phyloP scores from a whole-genome alignment of 306 rosid genomes.

The Vigna nakashimae region DNA sequence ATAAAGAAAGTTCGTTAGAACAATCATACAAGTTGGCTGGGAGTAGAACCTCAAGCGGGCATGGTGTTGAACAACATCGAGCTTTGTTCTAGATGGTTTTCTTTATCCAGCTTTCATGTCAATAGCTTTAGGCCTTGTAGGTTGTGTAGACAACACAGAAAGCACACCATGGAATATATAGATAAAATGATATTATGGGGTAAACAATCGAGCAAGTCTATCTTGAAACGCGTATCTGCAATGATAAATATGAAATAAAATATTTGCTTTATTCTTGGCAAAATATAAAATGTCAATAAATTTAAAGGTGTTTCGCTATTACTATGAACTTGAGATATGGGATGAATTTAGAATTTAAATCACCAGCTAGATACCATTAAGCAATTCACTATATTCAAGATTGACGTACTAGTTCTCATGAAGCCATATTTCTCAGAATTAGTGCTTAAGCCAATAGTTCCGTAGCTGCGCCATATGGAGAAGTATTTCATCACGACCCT shows the following conservation, averaged over 20 bases:
- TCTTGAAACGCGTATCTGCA: constrained; percentile 25
- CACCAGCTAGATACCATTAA: background rate
- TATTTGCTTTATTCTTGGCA: background rate
- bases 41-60: constrained; percentile 5
- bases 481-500: constrained; percentile 94
- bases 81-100: constrained; percentile 1
- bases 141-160: constrained; percentile 9
- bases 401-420: constrained; percentile 17
- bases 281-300: background rate
- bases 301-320: constrained; percentile 24
- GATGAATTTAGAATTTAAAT: constrained; percentile 23
- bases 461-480: constrained; percentile 96
- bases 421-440: constrained; percentile 33
- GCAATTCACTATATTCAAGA: constrained; percentile 25
- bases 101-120: constrained; percentile 4
- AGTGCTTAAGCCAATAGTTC: constrained; percentile 98
- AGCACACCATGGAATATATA: constrained; percentile 1
- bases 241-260: constrained; percentile 14
- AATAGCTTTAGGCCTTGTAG: constrained; percentile 25
- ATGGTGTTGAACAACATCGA: background rate
- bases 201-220: constrained; percentile 2
- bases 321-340: constrained; percentile 25
- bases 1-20: background rate
- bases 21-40: background rate
- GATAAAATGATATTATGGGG: background rate